A percentile compares a stretch with the other conserved stretches of the same genome.
Conservation (phyloP, 768 basidiomycete genomes). For the Macrocybe gigantea region DNA sequence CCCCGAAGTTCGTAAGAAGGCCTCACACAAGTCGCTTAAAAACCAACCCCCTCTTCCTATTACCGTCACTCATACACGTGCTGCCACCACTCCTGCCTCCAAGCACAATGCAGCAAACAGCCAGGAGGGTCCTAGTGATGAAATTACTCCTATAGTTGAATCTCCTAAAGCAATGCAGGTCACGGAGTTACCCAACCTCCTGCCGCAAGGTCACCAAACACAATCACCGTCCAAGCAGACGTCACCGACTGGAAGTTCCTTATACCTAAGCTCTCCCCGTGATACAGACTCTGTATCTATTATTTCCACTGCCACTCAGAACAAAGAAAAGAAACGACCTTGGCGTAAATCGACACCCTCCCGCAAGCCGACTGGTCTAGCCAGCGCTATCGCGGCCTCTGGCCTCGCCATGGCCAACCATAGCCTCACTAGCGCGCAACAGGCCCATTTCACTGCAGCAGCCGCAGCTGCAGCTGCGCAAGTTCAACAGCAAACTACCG, state of each 20-base stretch:
- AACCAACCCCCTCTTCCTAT: conserved; percentile 17
- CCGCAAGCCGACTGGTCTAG: conserved; percentile 54
- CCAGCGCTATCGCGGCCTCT: conserved; percentile 60
- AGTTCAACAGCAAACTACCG: conserved; percentile 4
- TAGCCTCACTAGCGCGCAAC: conserved; percentile 40
- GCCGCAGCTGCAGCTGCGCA: conserved; percentile 11
- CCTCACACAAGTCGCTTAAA: conserved; percentile 30
- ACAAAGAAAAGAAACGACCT: conserved; percentile 32
- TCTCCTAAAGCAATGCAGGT: conserved; percentile 36
- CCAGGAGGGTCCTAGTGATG: conserved; percentile 9
- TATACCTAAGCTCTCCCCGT: conserved; percentile 10
- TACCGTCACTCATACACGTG: conserved; percentile 16
- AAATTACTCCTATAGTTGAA: conserved; percentile 33
- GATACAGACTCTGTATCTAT: conserved; percentile 17
- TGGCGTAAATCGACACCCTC: conserved; percentile 35
- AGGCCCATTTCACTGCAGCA: conserved; percentile 30
- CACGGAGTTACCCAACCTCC: conserved; percentile 18
- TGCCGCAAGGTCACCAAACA: conserved; percentile 3
- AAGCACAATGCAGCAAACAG: conserved; percentile 9
- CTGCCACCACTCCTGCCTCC: conserved; percentile 20
- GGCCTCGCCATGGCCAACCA: conserved; percentile 63
- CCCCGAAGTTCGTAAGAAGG: conserved; percentile 24
- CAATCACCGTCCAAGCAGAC: conserved; percentile 10
- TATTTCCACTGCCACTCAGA: conserved; percentile 16
- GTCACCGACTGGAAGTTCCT: conserved; percentile 12